Evolutionary conservation across 2,329 filamentous ascomycete genomes (phyloP), one percentile per base, ranked within the genome.

Genomic region (Colletotrichum orbiculare): DNA sequence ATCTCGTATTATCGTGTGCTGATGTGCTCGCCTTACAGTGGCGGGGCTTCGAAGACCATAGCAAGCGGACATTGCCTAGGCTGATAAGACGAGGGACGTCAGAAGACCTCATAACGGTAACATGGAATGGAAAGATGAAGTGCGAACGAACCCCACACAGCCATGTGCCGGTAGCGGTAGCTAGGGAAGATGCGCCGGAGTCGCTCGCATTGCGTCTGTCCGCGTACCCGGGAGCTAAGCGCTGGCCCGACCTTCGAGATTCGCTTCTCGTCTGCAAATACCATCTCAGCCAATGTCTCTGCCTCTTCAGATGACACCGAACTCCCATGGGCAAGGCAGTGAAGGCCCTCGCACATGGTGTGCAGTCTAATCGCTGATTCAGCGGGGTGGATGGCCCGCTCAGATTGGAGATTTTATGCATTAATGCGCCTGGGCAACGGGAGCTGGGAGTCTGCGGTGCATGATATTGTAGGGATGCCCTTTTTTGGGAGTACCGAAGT

Each of bases 331-430:
- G 63, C 25, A 62, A 66, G 63, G 63, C 63, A 58, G 58, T 58
- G 63, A 66, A 66, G 63, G 42, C 63, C 63, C 58, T 66, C 53
- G 53, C 56, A 66, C 52, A 62, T 56, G 63, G 63, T 52, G 63
- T 57, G 50, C 37, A 57, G 53, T 47, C 58, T 66, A 66, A 63
- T 62, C n/a, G 53, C 58, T 66, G 63, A 66, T 62, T 66, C 63
- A 57, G 63, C 63, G 63, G 63, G 62, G 58, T 66, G 62, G 57
- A 57, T 66, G 58, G 62, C 41, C 58, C 52, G 46, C 38, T 52
- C 58, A 66, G 62, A 62, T 66, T 61, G 42, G 58, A 53, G 58
- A 66, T 53, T 63, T 66, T 47, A 63, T 63, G 63, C 63, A 63
- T 63, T 53, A 62, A 66, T 66, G 58, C 58, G 58, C 48, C 37